Conservation (phyloP, 108 stramenopile species). For the Fistulifera solaris region DNA sequence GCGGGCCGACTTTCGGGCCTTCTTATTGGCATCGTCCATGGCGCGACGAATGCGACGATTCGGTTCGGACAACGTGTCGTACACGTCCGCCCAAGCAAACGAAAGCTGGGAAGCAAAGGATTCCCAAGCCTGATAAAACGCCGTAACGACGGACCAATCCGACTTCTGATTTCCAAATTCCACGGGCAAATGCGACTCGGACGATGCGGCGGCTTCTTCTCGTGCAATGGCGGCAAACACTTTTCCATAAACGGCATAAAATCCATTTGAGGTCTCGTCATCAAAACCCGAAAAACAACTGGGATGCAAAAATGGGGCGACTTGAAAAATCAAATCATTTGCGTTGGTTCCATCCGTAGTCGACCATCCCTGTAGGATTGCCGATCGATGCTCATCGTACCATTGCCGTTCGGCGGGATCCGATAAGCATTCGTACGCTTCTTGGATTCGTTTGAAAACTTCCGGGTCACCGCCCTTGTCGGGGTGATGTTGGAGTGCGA, state of each 20-base stretch:
- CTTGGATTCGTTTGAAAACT: conserved; percentile 67
- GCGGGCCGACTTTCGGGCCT: conserved; percentile 59
- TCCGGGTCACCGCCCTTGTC: conserved; percentile 71
- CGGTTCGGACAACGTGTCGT: conserved; percentile 60
- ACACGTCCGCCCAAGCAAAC: conserved; percentile 80
- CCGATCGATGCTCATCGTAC: conserved; percentile 89
- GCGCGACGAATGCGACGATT: conserved; percentile 64
- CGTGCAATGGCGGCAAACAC: conserved; percentile 29
- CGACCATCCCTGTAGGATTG: conserved; percentile 62
- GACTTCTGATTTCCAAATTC: conserved; percentile 51
- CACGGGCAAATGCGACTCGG: conserved; percentile 18
- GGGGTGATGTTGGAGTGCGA: conserved; percentile 89
- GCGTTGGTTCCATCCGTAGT: conserved; percentile 18
- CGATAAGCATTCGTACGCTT: conserved; percentile 92
- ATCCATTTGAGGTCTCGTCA: conserved; percentile 42
- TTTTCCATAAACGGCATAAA: conserved; percentile 47
- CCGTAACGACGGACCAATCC: conserved; percentile 37
- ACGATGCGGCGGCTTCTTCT: conserved; percentile 21
- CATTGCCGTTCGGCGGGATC: conserved; percentile 81
- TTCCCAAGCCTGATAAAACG: conserved; percentile 80
- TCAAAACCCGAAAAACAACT: conserved; percentile 65
- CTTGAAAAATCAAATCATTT: conserved; percentile 57
- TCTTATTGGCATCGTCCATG: conserved; percentile 85
- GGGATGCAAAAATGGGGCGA: conserved; percentile 58
- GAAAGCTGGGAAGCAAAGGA: conserved; percentile 50